Percentiles rank a stretch among this genome's conserved stretches.
These are phyloP conservation scores for Thecaphora thlaspeos DNA, from an alignment of 1,284 basidiomycete genomes.

Conservation along the genomic window DNA sequence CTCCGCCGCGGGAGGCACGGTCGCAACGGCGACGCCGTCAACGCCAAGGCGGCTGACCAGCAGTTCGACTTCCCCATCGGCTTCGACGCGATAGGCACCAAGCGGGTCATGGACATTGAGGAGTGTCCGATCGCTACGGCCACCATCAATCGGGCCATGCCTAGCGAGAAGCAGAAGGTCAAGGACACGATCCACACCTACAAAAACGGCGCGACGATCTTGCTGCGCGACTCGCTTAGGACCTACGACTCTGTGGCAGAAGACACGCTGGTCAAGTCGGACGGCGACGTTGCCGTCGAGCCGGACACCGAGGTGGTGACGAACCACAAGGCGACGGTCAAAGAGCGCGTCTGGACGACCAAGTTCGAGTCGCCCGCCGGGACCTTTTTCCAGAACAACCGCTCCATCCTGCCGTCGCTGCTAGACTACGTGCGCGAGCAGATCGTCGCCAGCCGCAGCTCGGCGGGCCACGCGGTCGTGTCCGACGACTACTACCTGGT, in stretches of 20 bases:
- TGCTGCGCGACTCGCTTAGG: constrained; percentile 81
- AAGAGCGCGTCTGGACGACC: constrained; percentile 78
- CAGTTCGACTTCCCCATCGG: constrained; percentile 77
- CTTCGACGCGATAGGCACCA: constrained; percentile 78
- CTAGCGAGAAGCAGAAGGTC: constrained; percentile 68
- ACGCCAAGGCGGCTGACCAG: constrained; percentile 32
- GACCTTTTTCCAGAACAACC: constrained; percentile 96
- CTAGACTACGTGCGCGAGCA: constrained; percentile 71
- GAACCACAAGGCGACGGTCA: constrained; percentile 75
- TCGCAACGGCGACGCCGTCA: constrained; percentile 38
- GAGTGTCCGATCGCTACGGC: constrained; percentile 91
- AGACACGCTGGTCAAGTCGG: constrained; percentile 13
- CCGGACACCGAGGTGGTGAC: constrained; percentile 63
- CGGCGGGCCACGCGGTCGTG: neutral
- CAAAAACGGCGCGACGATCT: constrained; percentile 84
- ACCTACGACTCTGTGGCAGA: constrained; percentile 31
- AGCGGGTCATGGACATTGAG: constrained; percentile 86
- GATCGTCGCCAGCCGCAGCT: constrained; percentile 11
- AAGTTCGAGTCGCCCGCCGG: constrained; percentile 83
- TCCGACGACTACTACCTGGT: constrained; percentile 38
- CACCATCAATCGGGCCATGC: constrained; percentile 73
- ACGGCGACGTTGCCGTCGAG: constrained; percentile 15
- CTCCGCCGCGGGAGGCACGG: constrained; percentile 55
- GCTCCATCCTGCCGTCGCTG: constrained; percentile 80
- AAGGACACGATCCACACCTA: constrained; percentile 75